Conservation (phyloP, 768 basidiomycete species). For the Mycena crocata region DNA sequence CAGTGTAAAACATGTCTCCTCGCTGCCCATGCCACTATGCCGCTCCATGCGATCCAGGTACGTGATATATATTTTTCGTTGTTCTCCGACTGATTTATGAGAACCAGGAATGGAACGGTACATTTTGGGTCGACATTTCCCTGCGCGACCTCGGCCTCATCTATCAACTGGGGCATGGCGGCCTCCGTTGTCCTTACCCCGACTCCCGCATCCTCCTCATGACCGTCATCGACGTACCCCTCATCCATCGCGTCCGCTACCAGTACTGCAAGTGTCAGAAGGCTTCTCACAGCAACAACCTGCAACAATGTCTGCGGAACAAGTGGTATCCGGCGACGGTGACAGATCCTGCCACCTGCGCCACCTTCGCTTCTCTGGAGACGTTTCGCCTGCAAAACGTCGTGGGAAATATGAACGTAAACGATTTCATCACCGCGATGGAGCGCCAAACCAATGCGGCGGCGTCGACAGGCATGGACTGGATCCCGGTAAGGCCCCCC, state of each 20-base stretch:
- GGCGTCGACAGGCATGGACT: too few species aligned
- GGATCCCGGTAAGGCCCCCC: too few species aligned
- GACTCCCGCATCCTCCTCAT: neutral
- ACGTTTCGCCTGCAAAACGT: neutral
- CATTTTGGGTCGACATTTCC: conserved; percentile 14
- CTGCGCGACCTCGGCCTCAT: conserved; percentile 5
- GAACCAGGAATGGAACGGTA: conserved; percentile 28
- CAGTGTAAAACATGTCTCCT: neutral
- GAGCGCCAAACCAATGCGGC: neutral
- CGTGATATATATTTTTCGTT: too few species aligned
- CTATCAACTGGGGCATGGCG: conserved; percentile 27
- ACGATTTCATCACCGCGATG: neutral
- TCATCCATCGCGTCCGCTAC: neutral
- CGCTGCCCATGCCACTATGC: neutral
- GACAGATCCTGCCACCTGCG: neutral
- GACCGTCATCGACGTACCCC: neutral
- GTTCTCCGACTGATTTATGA: neutral
- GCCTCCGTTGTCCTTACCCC: neutral
- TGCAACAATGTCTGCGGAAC: neutral
- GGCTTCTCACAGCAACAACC: neutral
- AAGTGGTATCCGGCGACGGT: neutral
- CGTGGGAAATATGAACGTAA: neutral
- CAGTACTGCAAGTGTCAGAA: neutral
- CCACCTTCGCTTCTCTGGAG: neutral
- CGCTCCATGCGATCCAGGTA: neutral